These are phyloP conservation scores for Cicer pinnatifidum DNA, from an alignment of 306 rosid genomes.

Conservation along the genomic window DNA sequence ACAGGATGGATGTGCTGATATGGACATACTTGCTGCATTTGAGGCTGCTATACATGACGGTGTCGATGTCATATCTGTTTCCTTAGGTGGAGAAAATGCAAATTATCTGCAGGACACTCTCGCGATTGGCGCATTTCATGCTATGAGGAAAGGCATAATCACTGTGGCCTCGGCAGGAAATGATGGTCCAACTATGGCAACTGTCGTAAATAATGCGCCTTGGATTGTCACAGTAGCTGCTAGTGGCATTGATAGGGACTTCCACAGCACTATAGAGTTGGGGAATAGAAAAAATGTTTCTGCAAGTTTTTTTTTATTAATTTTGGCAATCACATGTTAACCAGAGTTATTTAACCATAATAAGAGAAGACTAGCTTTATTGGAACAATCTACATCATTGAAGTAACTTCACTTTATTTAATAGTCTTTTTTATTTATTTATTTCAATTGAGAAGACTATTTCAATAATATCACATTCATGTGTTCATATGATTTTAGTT, in stretches of 20 bases:
- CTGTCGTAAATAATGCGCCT: slow-evolving; percentile 72
- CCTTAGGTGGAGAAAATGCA: slow-evolving; percentile 69
- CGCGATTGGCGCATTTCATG: slow-evolving; percentile 79
- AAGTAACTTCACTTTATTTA: no score
- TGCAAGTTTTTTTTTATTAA: slow-evolving; percentile 52
- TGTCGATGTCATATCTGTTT: slow-evolving; percentile 83
- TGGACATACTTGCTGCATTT: slow-evolving; percentile 84
- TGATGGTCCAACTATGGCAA: slow-evolving; percentile 63
- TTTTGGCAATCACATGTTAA: not conserved
- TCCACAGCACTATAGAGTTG: slow-evolving; percentile 60
- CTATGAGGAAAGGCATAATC: slow-evolving; percentile 78
- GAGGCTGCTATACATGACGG: slow-evolving; percentile 94
- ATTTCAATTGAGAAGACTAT: no score
- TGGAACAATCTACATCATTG: no score
- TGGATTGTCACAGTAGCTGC: slow-evolving; percentile 95
- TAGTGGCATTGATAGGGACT: slow-evolving; percentile 77
- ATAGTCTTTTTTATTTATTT: no score
- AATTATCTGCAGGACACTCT: slow-evolving; percentile 55
- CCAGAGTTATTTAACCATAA: no score
- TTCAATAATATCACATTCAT: no score
- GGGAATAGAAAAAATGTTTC: slow-evolving; percentile 69
- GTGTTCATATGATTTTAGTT: no score
- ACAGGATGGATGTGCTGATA: slow-evolving; percentile 69
- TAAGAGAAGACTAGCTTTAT: no score
- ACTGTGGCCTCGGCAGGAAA: slow-evolving; percentile 86